Conservation (phyloP, 768 basidiomycete species). For the Hypsizygus marmoreus region DNA sequence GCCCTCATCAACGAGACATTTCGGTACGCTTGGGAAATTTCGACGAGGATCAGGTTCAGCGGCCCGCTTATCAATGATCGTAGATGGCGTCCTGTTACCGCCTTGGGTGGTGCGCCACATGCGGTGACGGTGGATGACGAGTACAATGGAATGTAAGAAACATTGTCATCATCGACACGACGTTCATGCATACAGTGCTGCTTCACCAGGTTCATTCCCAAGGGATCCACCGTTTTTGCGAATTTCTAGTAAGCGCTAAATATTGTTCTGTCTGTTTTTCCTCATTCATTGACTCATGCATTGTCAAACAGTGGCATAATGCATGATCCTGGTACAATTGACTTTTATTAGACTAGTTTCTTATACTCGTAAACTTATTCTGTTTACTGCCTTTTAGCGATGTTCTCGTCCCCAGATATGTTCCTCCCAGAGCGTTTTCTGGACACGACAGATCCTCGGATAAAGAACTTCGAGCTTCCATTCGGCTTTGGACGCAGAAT, state of each 20-base stretch:
- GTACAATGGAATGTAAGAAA: conserved; percentile 34
- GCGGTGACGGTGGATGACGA: conserved; percentile 38
- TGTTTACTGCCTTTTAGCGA: conserved; percentile 4
- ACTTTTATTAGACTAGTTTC: not conserved
- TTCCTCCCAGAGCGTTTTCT: conserved; percentile 45
- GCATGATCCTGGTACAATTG: conserved; percentile 29
- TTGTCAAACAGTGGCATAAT: conserved; percentile 28
- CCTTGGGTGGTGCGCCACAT: conserved; percentile 32
- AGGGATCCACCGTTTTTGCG: conserved; percentile 39
- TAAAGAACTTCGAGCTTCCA: conserved; percentile 33
- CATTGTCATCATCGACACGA: not conserved
- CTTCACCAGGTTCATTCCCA: conserved; percentile 32
- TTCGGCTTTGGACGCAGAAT: conserved; percentile 44
- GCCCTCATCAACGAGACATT: conserved; percentile 42
- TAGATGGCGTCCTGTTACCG: conserved; percentile 18
- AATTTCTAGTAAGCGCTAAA: conserved; percentile 32
- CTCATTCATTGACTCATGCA: not conserved
- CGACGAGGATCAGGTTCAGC: too few relatives aligned
- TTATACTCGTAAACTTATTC: too few relatives aligned
- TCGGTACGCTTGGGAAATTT: conserved; percentile 11
- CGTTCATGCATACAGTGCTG: not conserved
- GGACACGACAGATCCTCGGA: conserved; percentile 27
- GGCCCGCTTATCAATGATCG: not conserved
- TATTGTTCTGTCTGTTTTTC: not conserved
- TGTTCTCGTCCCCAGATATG: conserved; percentile 35